Percentiles rank a stretch among this genome's conserved stretches.
Conservation (phyloP, 352 stramenopile genomes). For the Pythium phragmiticola region DNA sequence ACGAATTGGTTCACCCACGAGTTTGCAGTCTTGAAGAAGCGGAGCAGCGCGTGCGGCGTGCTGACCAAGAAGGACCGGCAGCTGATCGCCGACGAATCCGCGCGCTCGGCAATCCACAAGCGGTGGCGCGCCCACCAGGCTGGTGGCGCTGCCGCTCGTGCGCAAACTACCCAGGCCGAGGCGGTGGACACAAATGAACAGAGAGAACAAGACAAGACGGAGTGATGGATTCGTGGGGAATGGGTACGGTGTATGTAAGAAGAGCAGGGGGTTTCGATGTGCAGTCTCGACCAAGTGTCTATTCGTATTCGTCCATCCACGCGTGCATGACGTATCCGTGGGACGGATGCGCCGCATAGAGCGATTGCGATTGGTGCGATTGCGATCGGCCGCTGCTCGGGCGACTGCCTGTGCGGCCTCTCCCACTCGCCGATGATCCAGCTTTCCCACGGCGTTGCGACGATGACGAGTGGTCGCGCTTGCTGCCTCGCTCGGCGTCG, state of each 20-base stretch:
- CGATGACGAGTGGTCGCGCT: constrained; percentile 23
- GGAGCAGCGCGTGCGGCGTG: constrained; percentile 54
- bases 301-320: constrained; percentile 54
- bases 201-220: not conserved
- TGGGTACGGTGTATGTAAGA: not conserved
- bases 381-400: constrained; percentile 6
- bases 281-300: not conserved
- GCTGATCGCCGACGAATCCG: constrained; percentile 64
- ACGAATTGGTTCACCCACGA: constrained; percentile 67
- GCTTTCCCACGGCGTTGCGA: constrained; percentile 20
- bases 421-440: not conserved
- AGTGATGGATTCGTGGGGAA: not conserved
- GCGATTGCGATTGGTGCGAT: not conserved
- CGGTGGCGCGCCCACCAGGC: constrained; percentile 41
- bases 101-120: constrained; percentile 45
- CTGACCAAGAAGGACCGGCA: constrained; percentile 53
- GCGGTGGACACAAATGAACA: no score
- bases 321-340: constrained; percentile 68
- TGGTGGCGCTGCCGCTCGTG: not conserved
- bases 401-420: constrained; percentile 2
- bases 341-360: constrained; percentile 20
- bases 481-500: constrained; percentile 23
- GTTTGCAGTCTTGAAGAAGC: constrained; percentile 44
- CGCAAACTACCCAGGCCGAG: not conserved
- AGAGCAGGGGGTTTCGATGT: no score